Percentiles rank a stretch among this genome's conserved stretches.
These are phyloP conservation scores for Boletus coccyginus DNA, from an alignment of 768 basidiomycete species.

Conservation along the genomic window DNA sequence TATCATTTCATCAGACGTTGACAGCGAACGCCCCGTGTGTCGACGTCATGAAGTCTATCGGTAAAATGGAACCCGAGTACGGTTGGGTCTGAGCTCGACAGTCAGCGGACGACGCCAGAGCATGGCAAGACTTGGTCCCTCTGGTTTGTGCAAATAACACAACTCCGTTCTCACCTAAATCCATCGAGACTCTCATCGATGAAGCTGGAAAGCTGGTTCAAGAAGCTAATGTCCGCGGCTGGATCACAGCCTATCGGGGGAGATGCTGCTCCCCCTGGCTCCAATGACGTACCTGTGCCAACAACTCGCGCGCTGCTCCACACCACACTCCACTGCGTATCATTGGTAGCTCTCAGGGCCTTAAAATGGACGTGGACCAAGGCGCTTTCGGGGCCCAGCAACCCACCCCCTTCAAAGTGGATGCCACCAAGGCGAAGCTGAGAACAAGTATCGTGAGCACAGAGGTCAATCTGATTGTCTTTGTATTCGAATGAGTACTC, in stretches of 20 bases:
- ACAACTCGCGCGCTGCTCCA: constrained; percentile 13
- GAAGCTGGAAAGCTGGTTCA: constrained; percentile 3
- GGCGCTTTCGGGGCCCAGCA: not conserved
- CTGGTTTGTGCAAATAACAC: no score
- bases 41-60: no score
- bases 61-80: no score
- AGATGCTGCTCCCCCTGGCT: constrained; percentile 6
- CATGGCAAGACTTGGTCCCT: no score
- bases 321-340: constrained; percentile 12
- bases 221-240: constrained; percentile 9
- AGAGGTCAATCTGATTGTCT: constrained; percentile 17
- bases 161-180: not conserved
- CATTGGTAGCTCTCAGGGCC: constrained; percentile 3
- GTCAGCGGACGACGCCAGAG: no score
- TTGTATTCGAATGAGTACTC: not conserved
- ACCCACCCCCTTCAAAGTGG: not conserved
- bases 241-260: not conserved
- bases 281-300: constrained; percentile 23
- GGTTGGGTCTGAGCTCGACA: no score
- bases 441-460: constrained; percentile 21
- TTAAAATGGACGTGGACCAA: constrained; percentile 15
- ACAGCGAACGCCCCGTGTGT: no score
- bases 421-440: not conserved
- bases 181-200: constrained; percentile 2
- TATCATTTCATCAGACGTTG: no score